Base-by-base conservation (phyloP, 805 yeast genomes). In the Hanseniaspora pseudoguilliermondii region DNA sequence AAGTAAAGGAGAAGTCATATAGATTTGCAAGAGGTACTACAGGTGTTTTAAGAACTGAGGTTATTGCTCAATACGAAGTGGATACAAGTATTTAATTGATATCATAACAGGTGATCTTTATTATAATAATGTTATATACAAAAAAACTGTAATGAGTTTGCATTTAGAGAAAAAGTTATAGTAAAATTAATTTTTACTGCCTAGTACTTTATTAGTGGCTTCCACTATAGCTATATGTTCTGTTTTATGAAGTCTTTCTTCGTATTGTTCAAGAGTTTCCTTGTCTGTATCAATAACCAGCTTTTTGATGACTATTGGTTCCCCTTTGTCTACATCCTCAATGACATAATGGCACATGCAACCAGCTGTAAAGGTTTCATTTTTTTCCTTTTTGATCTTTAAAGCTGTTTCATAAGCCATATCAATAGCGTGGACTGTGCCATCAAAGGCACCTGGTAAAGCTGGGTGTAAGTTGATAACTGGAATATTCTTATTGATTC, bases 311-410 rank as follows among this genome's bases (percentile, higher is more conserved):
- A 93, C 71, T 43, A 93, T 69, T 2, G 98, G 97, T 62, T 83
- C 84, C 25, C 98, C 98, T 62, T 83, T 81, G 69, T 93, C 98
- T 7, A 93, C 98, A 63, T 86, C 95, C 49, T 89, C 86, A 62
- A 93, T 90, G n/a, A 93, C 97, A 65, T 84, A 80, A 72, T 93
- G 98, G 47, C 93, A 86, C 98, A 93, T 93, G 54, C 93, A 86
- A 1, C 98, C 98, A 16, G 95, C 96, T 53, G 82, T 79, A 61
- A 80, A 77, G 6, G 36, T 53, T 29, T 53, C 40, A 23, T 49
- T 49, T 2, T 34, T 46, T 9, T 96, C 96, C 40, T 60, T 57
- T 13, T 59, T 58, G 2, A 58, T 47, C 29, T 80, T 80, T 65
- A 90, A 96, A 40, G 96, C 96, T 13, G 95, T 95, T 63, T 88